Evolutionary conservation across 1,284 basidiomycete genomes (phyloP), one percentile per base, ranked within the genome.

Genomic region (Abortiporus biennis): DNA sequence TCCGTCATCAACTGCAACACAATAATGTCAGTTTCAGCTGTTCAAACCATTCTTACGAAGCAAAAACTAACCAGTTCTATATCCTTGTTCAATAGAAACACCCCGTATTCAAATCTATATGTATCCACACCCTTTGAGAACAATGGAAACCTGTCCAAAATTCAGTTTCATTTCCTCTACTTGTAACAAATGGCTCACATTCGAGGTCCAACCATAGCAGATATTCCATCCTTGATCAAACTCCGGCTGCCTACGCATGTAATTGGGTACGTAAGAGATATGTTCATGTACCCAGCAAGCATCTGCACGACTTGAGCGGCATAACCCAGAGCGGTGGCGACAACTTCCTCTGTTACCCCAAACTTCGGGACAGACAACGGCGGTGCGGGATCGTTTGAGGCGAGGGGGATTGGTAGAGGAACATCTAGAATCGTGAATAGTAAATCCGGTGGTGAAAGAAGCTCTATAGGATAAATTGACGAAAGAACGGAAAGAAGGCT

Each of bases 21-120:
- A 47, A 38, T 23, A 47, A 42, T 42, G 45, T 43, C 36, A 36
- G 39, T 45, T 37, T n/a, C n/a, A 49, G 31, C 45, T 37, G 31
- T 36, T 52, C 21, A 50, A 40, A 43, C 45, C 4, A 38, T 41
- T 38, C 42, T 42, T 44, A 9, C 36, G 46, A 20, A 39, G 35
- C 42, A 27, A 41, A 32, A 25, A 54, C 78, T 53, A 53, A 93
- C 92, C 74, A 92, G 73, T 67, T 99, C 95, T 50, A 99, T 92
- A 61, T 99, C 75, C 67, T 99, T 99, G 70, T 99, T 99, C 29
- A 99, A 71, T 36, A 99, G 66, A 60, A 96, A 99, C 3, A 98
- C 93, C 6, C 85, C 96, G 65, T 99, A 99, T 61, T 99, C 95
- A 61, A 96, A 99, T 21, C 96, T 76, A 64, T 98, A 98, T 31